Evolutionary conservation across 164 flowering plant genomes (phyloP).

Genomic region (Houttuynia cordata): DNA sequence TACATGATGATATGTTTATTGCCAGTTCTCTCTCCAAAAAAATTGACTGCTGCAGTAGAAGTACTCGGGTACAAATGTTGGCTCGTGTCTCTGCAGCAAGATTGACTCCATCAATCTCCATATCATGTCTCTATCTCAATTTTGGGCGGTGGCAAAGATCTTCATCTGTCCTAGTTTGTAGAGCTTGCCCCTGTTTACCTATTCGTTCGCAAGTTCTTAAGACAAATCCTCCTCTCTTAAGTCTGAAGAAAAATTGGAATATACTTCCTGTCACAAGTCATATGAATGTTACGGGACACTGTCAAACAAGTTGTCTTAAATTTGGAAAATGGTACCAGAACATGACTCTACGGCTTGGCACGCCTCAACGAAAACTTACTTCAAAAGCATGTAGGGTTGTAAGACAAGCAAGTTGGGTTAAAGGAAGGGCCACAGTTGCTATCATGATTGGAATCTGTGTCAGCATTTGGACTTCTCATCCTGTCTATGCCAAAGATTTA

Average conservation of each 20-base stretch:
- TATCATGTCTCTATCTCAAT: not conserved
- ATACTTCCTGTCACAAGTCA: not conserved
- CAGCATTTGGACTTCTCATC: slow-evolving; percentile 40
- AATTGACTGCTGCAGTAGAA: too few relatives aligned
- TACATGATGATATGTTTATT: too few relatives aligned
- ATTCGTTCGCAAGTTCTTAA: not conserved
- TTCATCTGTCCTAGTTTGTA: not conserved
- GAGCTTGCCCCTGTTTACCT: not conserved
- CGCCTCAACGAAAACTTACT: slow-evolving; percentile 24
- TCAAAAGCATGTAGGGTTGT: slow-evolving; percentile 30
- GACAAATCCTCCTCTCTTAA: not conserved
- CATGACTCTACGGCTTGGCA: slow-evolving; percentile 25
- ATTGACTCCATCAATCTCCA: not conserved
- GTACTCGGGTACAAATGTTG: not conserved
- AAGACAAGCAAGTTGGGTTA: slow-evolving; percentile 27
- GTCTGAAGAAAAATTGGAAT: not conserved
- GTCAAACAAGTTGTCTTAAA: not conserved
- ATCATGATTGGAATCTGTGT: slow-evolving; percentile 41
- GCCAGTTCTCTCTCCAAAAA: too few relatives aligned
- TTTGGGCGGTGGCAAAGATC: not conserved
- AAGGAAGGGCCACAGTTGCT: slow-evolving; percentile 31
- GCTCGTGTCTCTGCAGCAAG: not conserved
- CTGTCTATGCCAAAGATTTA: slow-evolving; percentile 49
- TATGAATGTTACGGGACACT: not conserved
- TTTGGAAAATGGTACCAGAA: slow-evolving; percentile 12